These are phyloP conservation scores for Ustulina deusta DNA, from an alignment of 2,329 filamentous ascomycete species.

Conservation along the genomic window DNA sequence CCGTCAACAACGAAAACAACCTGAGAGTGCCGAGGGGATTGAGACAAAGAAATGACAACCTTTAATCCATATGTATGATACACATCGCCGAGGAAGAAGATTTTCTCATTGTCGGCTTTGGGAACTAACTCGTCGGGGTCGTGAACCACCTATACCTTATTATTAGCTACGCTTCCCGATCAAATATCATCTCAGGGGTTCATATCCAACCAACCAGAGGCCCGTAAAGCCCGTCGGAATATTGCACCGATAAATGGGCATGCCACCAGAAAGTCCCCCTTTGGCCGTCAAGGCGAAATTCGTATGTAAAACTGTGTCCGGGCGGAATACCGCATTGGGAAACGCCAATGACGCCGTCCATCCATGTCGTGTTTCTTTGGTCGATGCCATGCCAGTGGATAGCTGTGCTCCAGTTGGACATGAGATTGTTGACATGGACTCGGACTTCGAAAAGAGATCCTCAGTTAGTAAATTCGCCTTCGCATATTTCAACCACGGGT, in stretches of 20 bases:
- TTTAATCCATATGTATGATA: conserved; percentile 55
- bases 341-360: conserved; percentile 74
- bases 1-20: conserved; percentile 1
- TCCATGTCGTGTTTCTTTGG: conserved; percentile 71
- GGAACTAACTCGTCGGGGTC: conserved; percentile 52
- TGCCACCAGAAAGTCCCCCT: conserved; percentile 67
- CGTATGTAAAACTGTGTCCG: conserved; percentile 68
- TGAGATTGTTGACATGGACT: conserved; percentile 56
- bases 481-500: not conserved
- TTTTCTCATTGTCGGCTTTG: conserved; percentile 51
- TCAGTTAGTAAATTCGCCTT: conserved; percentile 1
- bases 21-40: not conserved
- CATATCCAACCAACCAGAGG: conserved; percentile 61
- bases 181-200: not conserved
- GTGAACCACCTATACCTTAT: conserved; percentile 51
- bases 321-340: conserved; percentile 71
- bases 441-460: conserved; percentile 44
- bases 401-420: conserved; percentile 58
- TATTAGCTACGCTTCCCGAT: conserved; percentile 10
- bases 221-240: conserved; percentile 73
- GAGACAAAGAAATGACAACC: not conserved
- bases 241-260: conserved; percentile 70
- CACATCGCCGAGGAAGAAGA: conserved; percentile 56
- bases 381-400: conserved; percentile 78
- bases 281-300: conserved; percentile 63